Evolutionary conservation across 164 flowering plant species (phyloP).

Genomic region (Liriodendron chinense): DNA sequence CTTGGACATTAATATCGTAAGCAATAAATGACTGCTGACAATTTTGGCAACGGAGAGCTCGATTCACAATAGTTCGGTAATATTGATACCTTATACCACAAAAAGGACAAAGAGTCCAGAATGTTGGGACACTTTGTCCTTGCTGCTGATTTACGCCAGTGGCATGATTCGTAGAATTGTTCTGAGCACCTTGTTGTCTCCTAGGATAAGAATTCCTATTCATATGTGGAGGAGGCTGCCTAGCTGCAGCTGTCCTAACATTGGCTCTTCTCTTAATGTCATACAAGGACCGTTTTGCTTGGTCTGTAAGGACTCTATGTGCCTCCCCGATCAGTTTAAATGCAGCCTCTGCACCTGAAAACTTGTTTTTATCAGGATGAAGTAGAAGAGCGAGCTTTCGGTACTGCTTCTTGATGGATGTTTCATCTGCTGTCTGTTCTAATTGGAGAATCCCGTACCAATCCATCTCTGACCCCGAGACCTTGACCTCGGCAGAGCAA

Average conservation of each 20-base stretch:
- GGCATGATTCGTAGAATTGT: neutral
- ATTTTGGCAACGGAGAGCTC: conserved; percentile 28
- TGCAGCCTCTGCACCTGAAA: conserved; percentile 86
- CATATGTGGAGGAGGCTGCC: conserved; percentile 23
- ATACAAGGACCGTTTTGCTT: conserved; percentile 34
- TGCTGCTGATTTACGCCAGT: conserved; percentile 25
- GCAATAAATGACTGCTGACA: conserved; percentile 30
- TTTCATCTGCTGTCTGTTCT: conserved; percentile 61
- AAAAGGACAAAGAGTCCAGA: conserved; percentile 40
- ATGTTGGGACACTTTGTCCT: conserved; percentile 14
- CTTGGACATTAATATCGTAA: conserved; percentile 25
- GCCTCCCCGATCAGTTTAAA: conserved; percentile 88
- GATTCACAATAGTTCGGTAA: conserved; percentile 22
- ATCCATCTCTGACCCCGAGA: conserved; percentile 51
- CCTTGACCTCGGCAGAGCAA: conserved; percentile 53
- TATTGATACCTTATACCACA: conserved; percentile 34
- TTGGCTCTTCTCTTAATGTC: conserved; percentile 43
- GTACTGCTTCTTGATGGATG: conserved; percentile 70
- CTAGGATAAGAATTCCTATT: conserved; percentile 5
- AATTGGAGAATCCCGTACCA: conserved; percentile 83
- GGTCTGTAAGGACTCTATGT: conserved; percentile 54
- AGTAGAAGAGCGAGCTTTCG: conserved; percentile 71
- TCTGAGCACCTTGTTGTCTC: neutral
- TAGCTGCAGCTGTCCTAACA: conserved; percentile 12
- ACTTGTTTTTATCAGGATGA: conserved; percentile 89